Evolutionary conservation across 2,329 filamentous ascomycete genomes (phyloP).

Genomic region (Botryotinia globosa): DNA sequence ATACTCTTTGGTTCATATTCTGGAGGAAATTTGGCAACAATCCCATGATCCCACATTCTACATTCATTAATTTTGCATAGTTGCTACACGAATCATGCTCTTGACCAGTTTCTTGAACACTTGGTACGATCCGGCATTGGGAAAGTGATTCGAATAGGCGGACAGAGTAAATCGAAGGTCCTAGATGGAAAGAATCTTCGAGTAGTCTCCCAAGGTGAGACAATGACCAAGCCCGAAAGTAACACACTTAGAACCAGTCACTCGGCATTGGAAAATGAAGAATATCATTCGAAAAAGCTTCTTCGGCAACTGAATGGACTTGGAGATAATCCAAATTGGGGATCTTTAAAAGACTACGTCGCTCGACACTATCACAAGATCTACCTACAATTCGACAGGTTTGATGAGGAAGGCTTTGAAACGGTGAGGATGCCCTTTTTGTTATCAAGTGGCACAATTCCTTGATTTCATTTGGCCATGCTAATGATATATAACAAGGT

Average conservation of each 20-base stretch:
- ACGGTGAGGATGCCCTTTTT: slow-evolving; percentile 10
- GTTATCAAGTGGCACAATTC: not conserved
- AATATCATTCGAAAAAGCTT: slow-evolving; percentile 15
- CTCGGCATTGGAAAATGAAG: slow-evolving; percentile 20
- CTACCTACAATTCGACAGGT: slow-evolving; percentile 24
- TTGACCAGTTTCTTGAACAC: slow-evolving; percentile 49
- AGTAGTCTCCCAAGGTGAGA: slow-evolving; percentile 24
- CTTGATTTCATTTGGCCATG: not conserved
- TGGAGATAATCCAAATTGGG: slow-evolving; percentile 23
- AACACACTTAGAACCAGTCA: slow-evolving; percentile 22
- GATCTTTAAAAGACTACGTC: slow-evolving; percentile 22
- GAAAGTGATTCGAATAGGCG: slow-evolving; percentile 50
- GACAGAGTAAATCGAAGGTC: slow-evolving; percentile 29
- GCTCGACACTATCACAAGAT: slow-evolving; percentile 23
- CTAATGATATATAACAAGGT: slow-evolving; percentile 1
- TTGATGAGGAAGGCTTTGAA: slow-evolving; percentile 28
- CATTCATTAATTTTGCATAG: slow-evolving; percentile 18
- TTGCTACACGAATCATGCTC: slow-evolving; percentile 37
- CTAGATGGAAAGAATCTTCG: slow-evolving; percentile 32
- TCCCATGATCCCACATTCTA: not conserved
- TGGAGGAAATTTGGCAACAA: not conserved
- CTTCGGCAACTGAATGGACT: slow-evolving; percentile 20
- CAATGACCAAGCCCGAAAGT: slow-evolving; percentile 25
- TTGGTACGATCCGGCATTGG: slow-evolving; percentile 44
- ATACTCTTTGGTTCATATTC: not conserved